Percentiles rank a stretch among this genome's conserved stretches.
These are phyloP conservation scores for Penicillium atrosanguineum DNA, from an alignment of 495 filamentous ascomycete genomes.

Conservation along the genomic window DNA sequence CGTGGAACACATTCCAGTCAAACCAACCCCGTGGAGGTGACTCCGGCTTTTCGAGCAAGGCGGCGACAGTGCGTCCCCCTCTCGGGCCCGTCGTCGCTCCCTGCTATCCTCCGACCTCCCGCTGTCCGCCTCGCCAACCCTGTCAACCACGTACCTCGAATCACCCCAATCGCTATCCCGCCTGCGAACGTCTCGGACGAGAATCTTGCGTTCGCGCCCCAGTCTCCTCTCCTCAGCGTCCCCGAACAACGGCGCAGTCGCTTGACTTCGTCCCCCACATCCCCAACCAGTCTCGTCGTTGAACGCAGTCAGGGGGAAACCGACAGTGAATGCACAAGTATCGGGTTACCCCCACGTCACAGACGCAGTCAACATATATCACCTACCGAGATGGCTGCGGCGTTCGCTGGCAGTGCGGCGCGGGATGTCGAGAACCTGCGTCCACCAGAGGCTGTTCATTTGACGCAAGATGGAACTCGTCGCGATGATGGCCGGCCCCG, in stretches of 20 bases:
- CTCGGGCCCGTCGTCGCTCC: slow-evolving; percentile 26
- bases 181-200: slow-evolving; percentile 35
- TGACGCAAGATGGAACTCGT: slow-evolving; percentile 25
- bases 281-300: slow-evolving; percentile 61
- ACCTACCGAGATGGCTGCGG: slow-evolving; percentile 47
- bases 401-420: slow-evolving; percentile 32
- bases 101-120: slow-evolving; percentile 34
- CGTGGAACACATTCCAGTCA: slow-evolving; percentile 16
- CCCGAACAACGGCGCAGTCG: slow-evolving; percentile 63
- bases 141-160: slow-evolving; percentile 49
- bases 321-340: slow-evolving; percentile 61
- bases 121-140: slow-evolving; percentile 46
- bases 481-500: slow-evolving; percentile 30
- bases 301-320: slow-evolving; percentile 57
- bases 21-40: slow-evolving; percentile 23
- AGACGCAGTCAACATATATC: slow-evolving; percentile 36
- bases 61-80: slow-evolving; percentile 26
- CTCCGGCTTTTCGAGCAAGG: slow-evolving; percentile 27
- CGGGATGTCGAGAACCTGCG: slow-evolving; percentile 30
- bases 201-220: slow-evolving; percentile 34
- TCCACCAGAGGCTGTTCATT: slow-evolving; percentile 32
- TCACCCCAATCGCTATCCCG: slow-evolving; percentile 37
- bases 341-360: slow-evolving; percentile 62
- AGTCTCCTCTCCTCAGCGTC: slow-evolving; percentile 65
- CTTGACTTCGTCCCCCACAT: slow-evolving; percentile 49